A percentile compares a stretch with the other conserved stretches of the same genome.
These are phyloP conservation scores for Sesbania bispinosa DNA, from an alignment of 306 rosid species.

Conservation along the genomic window DNA sequence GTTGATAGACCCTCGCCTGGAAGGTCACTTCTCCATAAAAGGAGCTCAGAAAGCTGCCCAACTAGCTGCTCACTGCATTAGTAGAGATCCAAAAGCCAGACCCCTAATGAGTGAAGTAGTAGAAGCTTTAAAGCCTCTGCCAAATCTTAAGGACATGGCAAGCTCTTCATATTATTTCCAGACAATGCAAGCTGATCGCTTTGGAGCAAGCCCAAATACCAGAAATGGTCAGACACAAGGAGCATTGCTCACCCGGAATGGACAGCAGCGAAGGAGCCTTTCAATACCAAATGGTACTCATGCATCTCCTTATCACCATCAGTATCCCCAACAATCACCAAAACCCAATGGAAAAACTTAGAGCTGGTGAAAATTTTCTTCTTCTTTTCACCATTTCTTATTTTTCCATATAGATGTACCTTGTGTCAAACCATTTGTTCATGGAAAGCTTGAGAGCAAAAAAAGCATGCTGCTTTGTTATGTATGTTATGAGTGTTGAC, in stretches of 20 bases:
- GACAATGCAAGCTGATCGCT: slow-evolving; percentile 70
- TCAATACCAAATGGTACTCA: slow-evolving; percentile 68
- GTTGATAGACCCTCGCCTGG: slow-evolving; percentile 87
- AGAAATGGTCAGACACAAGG: slow-evolving; percentile 62
- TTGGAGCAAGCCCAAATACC: slow-evolving; percentile 63
- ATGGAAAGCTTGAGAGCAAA: slow-evolving; percentile 49
- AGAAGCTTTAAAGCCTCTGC: slow-evolving; percentile 85
- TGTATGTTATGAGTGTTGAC: slow-evolving; percentile 44
- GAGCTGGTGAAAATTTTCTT: slow-evolving; percentile 38
- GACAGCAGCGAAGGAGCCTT: slow-evolving; percentile 73
- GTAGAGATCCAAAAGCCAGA: slow-evolving; percentile 87
- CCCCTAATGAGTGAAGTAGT: slow-evolving; percentile 94
- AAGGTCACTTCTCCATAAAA: slow-evolving; percentile 93
- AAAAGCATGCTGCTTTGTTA: slow-evolving; percentile 47
- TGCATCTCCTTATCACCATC: slow-evolving; percentile 93
- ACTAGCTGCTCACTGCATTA: slow-evolving; percentile 86
- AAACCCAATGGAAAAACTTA: slow-evolving; percentile 76
- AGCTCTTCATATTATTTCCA: slow-evolving; percentile 92
- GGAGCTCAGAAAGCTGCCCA: slow-evolving; percentile 91
- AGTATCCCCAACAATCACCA: slow-evolving; percentile 78
- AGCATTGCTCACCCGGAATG: slow-evolving; percentile 58
- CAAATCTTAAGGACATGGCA: slow-evolving; percentile 95
- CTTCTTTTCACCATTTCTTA: slow-evolving; percentile 27
- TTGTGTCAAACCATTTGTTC: slow-evolving; percentile 57
- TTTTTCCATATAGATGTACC: slow-evolving; percentile 40